A percentile compares a stretch with the other conserved stretches of the same genome.
Conservation (phyloP, 345 rosid genomes). For the Balakata baccata region DNA sequence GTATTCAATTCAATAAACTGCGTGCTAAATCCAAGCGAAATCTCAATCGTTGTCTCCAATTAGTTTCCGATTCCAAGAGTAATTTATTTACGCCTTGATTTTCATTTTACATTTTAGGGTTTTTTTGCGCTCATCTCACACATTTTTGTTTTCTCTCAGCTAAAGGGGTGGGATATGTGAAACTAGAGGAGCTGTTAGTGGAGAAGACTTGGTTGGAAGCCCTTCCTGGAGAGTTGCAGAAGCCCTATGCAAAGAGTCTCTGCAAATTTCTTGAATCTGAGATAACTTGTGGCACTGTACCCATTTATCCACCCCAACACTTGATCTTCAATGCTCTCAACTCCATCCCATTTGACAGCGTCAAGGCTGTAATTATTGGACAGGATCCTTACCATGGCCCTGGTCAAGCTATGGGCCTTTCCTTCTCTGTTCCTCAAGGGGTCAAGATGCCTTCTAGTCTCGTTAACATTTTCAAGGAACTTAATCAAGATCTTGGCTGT, state of each 20-base stretch:
- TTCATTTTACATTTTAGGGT: constrained; percentile 1
- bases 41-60: constrained; percentile 58
- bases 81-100: background rate
- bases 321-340: constrained; percentile 82
- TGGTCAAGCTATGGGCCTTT: constrained; percentile 96
- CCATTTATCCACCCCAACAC: constrained; percentile 73
- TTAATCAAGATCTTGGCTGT: constrained; percentile 80
- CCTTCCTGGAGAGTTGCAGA: constrained; percentile 63
- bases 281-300: constrained; percentile 26
- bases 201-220: constrained; percentile 78
- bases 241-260: constrained; percentile 57
- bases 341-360: constrained; percentile 64
- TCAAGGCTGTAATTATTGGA: constrained; percentile 84
- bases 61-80: constrained; percentile 56
- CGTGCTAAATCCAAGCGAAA: constrained; percentile 69
- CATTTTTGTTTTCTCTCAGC: constrained; percentile 11
- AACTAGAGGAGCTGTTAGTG: constrained; percentile 75
- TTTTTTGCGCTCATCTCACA: background rate
- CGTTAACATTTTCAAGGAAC: constrained; percentile 84
- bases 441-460: constrained; percentile 81
- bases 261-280: constrained; percentile 60
- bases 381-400: constrained; percentile 99
- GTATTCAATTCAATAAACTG: constrained; percentile 54
- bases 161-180: constrained; percentile 47
- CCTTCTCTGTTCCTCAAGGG: constrained; percentile 87